These are phyloP conservation scores for Tetratostichococcus sp. DNA, from an alignment of 139 green algal species.

Conservation along the genomic window DNA sequence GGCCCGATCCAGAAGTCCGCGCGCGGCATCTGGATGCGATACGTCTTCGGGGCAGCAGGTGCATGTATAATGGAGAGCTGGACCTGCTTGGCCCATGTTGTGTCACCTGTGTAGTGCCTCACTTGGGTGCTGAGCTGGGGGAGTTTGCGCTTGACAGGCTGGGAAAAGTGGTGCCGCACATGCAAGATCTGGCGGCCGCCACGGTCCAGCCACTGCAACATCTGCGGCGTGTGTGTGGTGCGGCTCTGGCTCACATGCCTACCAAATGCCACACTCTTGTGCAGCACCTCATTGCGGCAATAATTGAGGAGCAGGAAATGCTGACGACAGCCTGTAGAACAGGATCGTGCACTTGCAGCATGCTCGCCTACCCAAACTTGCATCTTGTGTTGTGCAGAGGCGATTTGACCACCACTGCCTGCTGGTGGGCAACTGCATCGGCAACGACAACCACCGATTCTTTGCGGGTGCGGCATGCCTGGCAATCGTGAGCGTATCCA, in stretches of 20 bases:
- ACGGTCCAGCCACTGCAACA: slow-evolving; percentile 54
- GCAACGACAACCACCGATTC: slow-evolving; percentile 64
- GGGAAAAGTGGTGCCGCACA: slow-evolving; percentile 56
- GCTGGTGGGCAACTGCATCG: slow-evolving; percentile 68
- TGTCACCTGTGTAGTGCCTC: too few species aligned
- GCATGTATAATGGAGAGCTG: too few species aligned
- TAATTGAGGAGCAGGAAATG: too few species aligned
- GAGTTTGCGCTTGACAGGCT: not conserved
- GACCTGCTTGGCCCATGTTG: too few species aligned
- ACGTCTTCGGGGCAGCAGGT: not conserved
- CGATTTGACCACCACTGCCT: slow-evolving; percentile 80
- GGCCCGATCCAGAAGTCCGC: not conserved
- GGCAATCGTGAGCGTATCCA: too few species aligned
- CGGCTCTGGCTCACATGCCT: not conserved
- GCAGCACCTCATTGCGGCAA: too few species aligned
- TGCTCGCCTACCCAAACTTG: too few species aligned
- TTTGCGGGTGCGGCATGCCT: slow-evolving; percentile 36
- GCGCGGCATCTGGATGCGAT: not conserved
- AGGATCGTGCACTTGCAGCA: not conserved
- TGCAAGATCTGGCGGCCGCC: slow-evolving; percentile 72
- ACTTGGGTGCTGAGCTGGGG: too few species aligned
- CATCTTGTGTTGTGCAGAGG: too few species aligned
- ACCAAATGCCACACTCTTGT: too few species aligned
- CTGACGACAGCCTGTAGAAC: too few species aligned
- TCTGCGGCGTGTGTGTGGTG: slow-evolving; percentile 68